Base-by-base conservation (phyloP, 2,329 filamentous ascomycete species). In the Ophiostoma novo-ulmi region DNA sequence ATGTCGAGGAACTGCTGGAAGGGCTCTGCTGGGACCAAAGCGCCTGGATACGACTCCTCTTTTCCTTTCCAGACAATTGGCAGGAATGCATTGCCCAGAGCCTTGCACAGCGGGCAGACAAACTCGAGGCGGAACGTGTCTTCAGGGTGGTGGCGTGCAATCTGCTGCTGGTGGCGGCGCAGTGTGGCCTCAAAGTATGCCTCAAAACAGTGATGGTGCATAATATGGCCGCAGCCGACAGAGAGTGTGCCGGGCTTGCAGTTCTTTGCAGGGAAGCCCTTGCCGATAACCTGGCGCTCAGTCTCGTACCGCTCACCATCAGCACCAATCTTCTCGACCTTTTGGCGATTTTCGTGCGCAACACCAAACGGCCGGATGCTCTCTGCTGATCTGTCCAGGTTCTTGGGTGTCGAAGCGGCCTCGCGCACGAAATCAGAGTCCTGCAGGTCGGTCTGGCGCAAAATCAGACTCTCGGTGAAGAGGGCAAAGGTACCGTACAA, bases 171-270 rank as follows among this genome's bases (percentile, higher is more conserved):
- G 77, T 99, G 96, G 55, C 95, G 88, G 72, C 94, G 87, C 69
- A 89, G 85, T 0, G 93, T 97, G 4, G 94, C 93, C 65, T 91
- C 88, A 74, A 92, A 91, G 77, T 98, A 99, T 58, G 91, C 87
- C 76, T 97, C 93, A 77, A 99, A 99, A 80, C 95, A 99, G 75
- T 87, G 89, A 78, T 92, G 98, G 79, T 99, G 95, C 95, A 99
- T 99, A 77, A 99, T 96, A 79, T 99, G 95, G 2, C 95, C 95
- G 79, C 95, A 99, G 11, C 94, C 93, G 48, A 91, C 92, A 13
- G 94, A 92, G 1, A 98, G 90, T 0, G 94, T 91, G 0, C 94
- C 95, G 22, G 87, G 83, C 38, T 85, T 84, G 44, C 88, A 88
- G 58, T 88, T 84, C 11, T 85, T 83, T 7, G 88, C 84, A 2